Evolutionary conservation across 495 filamentous ascomycete species (phyloP).

Genomic region (Daldinia caldariorum): DNA sequence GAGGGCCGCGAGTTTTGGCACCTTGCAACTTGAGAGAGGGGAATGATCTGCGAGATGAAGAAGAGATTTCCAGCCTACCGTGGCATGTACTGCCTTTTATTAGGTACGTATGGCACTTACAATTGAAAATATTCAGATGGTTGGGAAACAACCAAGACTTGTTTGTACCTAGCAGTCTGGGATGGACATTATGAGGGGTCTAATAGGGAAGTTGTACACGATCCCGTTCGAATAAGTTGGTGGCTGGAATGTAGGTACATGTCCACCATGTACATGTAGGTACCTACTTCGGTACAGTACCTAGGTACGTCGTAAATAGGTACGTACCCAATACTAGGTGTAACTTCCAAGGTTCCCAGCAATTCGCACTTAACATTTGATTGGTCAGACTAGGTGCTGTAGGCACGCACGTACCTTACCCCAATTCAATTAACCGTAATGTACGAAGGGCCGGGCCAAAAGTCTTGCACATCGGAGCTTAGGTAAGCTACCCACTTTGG

Average conservation of each 20-base stretch:
- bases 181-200: neutral
- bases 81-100: conserved; percentile 38
- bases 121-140: conserved; percentile 44
- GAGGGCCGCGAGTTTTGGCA: conserved; percentile 33
- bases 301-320: too few species aligned
- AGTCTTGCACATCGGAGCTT: too few species aligned
- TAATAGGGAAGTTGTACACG: neutral
- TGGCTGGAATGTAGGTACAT: conserved; percentile 26
- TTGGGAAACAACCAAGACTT: conserved; percentile 31
- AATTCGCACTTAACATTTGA: too few species aligned
- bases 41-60: conserved; percentile 33
- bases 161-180: neutral
- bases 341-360: too few species aligned
- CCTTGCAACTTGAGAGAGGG: conserved; percentile 32
- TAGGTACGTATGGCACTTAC: conserved; percentile 7
- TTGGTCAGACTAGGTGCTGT: too few species aligned
- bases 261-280: neutral
- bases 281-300: too few species aligned
- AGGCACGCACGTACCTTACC: too few species aligned
- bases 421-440: too few species aligned
- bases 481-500: too few species aligned
- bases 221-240: conserved; percentile 4
- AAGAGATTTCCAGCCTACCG: conserved; percentile 23
- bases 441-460: too few species aligned
- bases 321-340: too few species aligned